Evolutionary conservation across 2,329 filamentous ascomycete species (phyloP), one percentile per base, ranked within the genome.

Genomic region (Colletotrichum lupini): DNA sequence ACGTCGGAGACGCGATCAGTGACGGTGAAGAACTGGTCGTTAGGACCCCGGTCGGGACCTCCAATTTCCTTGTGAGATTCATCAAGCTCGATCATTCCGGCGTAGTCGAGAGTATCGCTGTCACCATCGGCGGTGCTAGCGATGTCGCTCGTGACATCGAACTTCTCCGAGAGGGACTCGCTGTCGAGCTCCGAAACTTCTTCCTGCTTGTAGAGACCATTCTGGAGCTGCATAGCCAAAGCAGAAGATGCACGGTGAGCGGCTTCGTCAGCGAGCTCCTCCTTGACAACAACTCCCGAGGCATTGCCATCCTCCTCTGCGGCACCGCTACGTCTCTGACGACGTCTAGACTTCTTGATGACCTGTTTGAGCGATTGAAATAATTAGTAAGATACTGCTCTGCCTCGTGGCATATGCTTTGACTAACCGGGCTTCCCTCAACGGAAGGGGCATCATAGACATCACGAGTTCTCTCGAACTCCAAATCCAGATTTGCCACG

Each of bases 391-490:
- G 59, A 30, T 53, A 4, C 14, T 65, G 24, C 6, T 4, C 8
- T 30, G 6, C 12, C 66, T n/a, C 9, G 30, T n/a, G 26, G 16
- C 6, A 55, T 58, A 26, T 26, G 26, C 2, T 26, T 28, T 16
- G 35, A 78, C 86, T 77, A 80, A 91, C 90, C 52, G 85, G 85
- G 62, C 83, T 87, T 19, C 82, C 86, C 62, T 87, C 85, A 75
- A 84, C 77, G 0, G 90, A 92, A 19, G 89, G 88, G 53, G 85
- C 86, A 52, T 90, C 90, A 76, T 92, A 92, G 46, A 92, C 89
- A 73, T 90, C 87, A 68, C 90, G 87, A 32, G 84, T 80, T 64
- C 87, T 85, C 77, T 88, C 84, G 12, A 90, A 80, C 57, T 87
- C 82, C 22, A 90, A 84, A 46, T 87, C 83, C 2, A 84, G 78